These are phyloP conservation scores for Aspergillus eucalypticola DNA, from an alignment of 2,329 filamentous ascomycete species.

Conservation along the genomic window DNA sequence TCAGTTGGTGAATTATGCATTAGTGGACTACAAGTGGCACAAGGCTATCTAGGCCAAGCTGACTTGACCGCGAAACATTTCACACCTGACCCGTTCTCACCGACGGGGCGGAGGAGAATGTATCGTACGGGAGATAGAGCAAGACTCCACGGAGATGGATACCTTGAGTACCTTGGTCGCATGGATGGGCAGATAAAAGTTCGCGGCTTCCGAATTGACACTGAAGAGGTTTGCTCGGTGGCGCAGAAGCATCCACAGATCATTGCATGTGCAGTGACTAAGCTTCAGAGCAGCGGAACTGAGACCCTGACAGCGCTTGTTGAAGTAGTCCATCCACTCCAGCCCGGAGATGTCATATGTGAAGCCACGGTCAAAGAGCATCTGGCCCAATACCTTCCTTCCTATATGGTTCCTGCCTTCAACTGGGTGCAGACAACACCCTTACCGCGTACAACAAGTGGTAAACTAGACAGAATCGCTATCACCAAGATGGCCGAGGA, in stretches of 20 bases:
- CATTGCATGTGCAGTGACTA: background rate
- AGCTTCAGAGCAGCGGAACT: background rate
- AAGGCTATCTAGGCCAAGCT: constrained; percentile 1
- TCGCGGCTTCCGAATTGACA: background rate
- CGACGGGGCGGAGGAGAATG: background rate
- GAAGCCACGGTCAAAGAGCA: background rate
- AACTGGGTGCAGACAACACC: background rate
- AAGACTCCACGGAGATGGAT: background rate
- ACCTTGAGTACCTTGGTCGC: constrained; percentile 5
- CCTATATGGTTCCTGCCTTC: constrained; percentile 5
- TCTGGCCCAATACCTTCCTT: background rate
- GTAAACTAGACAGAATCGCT: background rate
- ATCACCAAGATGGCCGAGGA: background rate
- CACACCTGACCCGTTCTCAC: background rate
- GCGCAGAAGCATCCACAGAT: background rate
- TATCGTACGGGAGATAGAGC: constrained; percentile 8
- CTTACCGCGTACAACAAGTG: constrained; percentile 1
- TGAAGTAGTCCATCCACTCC: background rate
- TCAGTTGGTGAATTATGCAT: constrained; percentile 9
- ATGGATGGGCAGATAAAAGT: constrained; percentile 8
- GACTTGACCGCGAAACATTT: background rate
- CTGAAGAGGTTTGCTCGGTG: background rate
- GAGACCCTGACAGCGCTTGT: background rate
- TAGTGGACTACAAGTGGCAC: constrained; percentile 5
- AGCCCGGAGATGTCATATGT: background rate